Conservation (phyloP, 2,329 filamentous ascomycete species). For the Verruconis gallopava region DNA sequence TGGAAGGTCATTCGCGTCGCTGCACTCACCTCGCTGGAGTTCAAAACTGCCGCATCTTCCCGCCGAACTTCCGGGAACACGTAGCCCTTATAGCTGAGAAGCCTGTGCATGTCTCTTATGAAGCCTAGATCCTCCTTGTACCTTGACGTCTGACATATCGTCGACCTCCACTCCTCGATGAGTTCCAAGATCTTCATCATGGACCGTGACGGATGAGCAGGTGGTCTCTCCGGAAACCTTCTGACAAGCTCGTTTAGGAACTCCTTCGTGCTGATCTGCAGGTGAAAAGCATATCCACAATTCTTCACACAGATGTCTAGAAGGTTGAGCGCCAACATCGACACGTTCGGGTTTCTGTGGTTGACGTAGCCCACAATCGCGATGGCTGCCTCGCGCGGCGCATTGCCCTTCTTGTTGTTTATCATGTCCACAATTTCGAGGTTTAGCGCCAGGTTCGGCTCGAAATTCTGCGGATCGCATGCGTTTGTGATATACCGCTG, state of each 20-base stretch:
- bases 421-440: slow-evolving; percentile 94
- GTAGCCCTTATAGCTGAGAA: slow-evolving; percentile 95
- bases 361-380: slow-evolving; percentile 92
- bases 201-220: slow-evolving; percentile 71
- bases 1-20: no score
- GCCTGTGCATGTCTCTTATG: slow-evolving; percentile 91
- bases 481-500: slow-evolving; percentile 94
- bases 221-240: slow-evolving; percentile 86
- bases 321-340: slow-evolving; percentile 73
- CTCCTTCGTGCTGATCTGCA: slow-evolving; percentile 97
- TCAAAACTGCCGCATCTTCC: slow-evolving; percentile 91
- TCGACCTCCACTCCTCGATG: slow-evolving; percentile 96
- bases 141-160: slow-evolving; percentile 93
- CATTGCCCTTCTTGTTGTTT: slow-evolving; percentile 92
- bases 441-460: slow-evolving; percentile 90
- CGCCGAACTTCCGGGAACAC: slow-evolving; percentile 82
- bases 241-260: slow-evolving; percentile 97
- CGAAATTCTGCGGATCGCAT: slow-evolving; percentile 93
- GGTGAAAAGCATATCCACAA: slow-evolving; percentile 96
- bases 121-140: slow-evolving; percentile 97
- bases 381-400: slow-evolving; percentile 87
- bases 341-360: slow-evolving; percentile 91
- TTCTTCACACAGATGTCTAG: slow-evolving; percentile 99
- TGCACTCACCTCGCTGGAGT: slow-evolving; percentile 81
- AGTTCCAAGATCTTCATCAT: slow-evolving; percentile 88